Conservation (phyloP, 1,284 basidiomycete genomes). For the Fistulinella staudtii region DNA sequence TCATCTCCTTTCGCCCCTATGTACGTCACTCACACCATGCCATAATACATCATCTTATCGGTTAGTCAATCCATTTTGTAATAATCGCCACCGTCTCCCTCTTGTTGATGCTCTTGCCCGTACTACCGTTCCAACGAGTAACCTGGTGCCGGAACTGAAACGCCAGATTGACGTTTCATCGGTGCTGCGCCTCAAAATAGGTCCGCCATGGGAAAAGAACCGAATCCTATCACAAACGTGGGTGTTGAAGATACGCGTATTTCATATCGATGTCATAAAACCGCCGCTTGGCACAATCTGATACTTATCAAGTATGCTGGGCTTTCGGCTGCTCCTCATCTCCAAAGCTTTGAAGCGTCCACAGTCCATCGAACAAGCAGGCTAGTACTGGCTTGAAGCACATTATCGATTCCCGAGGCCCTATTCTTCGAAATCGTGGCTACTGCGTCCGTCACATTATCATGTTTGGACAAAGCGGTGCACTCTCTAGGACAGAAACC, state of each 20-base stretch:
- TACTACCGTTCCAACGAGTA: not conserved
- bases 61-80: not conserved
- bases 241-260: conserved; percentile 10
- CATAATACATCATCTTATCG: conserved; percentile 1
- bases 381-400: no score
- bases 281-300: conserved; percentile 2
- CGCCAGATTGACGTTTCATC: conserved; percentile 1
- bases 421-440: no score
- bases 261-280: conserved; percentile 10
- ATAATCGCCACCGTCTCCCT: not conserved
- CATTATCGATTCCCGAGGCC: no score
- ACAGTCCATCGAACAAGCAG: no score
- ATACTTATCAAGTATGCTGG: conserved; percentile 1
- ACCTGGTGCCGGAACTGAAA: conserved; percentile 2
- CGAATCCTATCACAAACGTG: conserved; percentile 13
- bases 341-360: conserved; percentile 4
- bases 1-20: conserved; percentile 1
- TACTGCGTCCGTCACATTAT: no score
- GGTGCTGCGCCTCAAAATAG: conserved; percentile 1
- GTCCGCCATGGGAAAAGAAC: conserved; percentile 12
- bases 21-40: not conserved
- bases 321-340: not conserved
- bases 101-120: not conserved
- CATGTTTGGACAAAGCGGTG: no score
- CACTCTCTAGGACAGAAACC: not conserved